phyloP scores from a whole-genome alignment of 164 flowering plant genomes.

The Annona cherimola region DNA sequence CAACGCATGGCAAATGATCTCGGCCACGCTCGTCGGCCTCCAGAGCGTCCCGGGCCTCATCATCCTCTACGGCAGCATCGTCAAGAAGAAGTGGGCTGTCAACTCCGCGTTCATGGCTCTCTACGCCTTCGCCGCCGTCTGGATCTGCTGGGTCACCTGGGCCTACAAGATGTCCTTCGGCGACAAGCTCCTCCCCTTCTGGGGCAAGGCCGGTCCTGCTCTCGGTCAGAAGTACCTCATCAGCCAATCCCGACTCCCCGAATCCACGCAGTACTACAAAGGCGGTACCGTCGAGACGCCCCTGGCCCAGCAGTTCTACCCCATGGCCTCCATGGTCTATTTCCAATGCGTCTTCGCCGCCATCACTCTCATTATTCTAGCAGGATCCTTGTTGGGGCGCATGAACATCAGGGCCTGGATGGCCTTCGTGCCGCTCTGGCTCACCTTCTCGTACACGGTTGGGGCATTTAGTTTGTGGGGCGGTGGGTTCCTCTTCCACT shows the following conservation, averaged over 20 bases:
- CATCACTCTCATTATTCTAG: conserved; percentile 10
- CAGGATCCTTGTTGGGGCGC: conserved; percentile 13
- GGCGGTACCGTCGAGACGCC: conserved; percentile 7
- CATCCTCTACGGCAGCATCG: conserved; percentile 19
- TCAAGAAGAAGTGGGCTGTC: conserved; percentile 19
- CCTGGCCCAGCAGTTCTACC: conserved; percentile 9
- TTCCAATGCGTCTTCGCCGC: conserved; percentile 20
- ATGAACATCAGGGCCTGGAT: conserved; percentile 19
- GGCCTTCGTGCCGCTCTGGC: conserved; percentile 16
- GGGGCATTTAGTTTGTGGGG: conserved; percentile 16
- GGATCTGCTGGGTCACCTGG: conserved; percentile 17
- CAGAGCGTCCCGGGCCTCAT: conserved; percentile 19
- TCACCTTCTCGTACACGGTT: conserved; percentile 14
- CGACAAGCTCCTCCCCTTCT: conserved; percentile 12
- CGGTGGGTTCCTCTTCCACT: conserved; percentile 11
- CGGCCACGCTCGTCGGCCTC: conserved; percentile 17
- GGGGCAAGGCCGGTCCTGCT: conserved; percentile 15
- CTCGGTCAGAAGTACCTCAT: conserved; percentile 16
- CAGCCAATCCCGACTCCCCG: conserved; percentile 7
- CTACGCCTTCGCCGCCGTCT: conserved; percentile 17
- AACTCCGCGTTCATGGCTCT: conserved; percentile 21
- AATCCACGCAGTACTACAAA: conserved; percentile 3
- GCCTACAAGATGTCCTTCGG: conserved; percentile 18
- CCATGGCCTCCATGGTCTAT: conserved; percentile 18
- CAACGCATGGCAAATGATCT: conserved; percentile 16